Conservation (phyloP, 257 asterid species). For the Ilex aquifolium region DNA sequence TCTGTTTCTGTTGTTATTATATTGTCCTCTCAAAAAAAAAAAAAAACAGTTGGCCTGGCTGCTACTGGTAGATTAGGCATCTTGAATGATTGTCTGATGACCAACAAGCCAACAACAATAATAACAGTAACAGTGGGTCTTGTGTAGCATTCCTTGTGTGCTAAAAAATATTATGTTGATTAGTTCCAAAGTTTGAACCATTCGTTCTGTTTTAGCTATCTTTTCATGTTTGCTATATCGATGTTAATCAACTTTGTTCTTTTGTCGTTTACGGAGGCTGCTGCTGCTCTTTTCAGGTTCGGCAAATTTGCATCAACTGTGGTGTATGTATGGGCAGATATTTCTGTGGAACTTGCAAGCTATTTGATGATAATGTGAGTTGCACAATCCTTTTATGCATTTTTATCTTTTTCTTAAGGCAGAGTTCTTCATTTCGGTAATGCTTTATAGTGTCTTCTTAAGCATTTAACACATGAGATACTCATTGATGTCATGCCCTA, state of each 20-base stretch:
- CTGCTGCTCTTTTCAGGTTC: constrained; percentile 35
- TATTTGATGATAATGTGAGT: constrained; percentile 87
- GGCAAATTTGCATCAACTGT: constrained; percentile 66
- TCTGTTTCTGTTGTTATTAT: not conserved
- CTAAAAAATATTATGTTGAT: not conserved
- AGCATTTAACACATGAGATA: not conserved
- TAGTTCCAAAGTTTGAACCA: not conserved
- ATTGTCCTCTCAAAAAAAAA: not conserved
- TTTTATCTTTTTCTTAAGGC: constrained; percentile 7
- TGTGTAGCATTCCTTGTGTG: not conserved
- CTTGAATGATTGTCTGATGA: too few species aligned
- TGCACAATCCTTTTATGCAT: not conserved
- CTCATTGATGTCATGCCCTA: not conserved
- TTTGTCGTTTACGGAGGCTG: not conserved
- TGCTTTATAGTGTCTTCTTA: not conserved
- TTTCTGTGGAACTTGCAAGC: constrained; percentile 74
- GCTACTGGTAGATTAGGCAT: too few species aligned
- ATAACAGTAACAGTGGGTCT: not conserved
- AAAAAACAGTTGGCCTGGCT: too few species aligned
- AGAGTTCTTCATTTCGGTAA: not conserved
- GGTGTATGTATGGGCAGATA: constrained; percentile 86
- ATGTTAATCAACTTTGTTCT: not conserved
- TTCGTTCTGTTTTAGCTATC: not conserved
- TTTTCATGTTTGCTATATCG: not conserved
- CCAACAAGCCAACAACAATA: not conserved